phyloP scores from a whole-genome alignment of 805 yeast genomes.

The Ogataea sp. region DNA sequence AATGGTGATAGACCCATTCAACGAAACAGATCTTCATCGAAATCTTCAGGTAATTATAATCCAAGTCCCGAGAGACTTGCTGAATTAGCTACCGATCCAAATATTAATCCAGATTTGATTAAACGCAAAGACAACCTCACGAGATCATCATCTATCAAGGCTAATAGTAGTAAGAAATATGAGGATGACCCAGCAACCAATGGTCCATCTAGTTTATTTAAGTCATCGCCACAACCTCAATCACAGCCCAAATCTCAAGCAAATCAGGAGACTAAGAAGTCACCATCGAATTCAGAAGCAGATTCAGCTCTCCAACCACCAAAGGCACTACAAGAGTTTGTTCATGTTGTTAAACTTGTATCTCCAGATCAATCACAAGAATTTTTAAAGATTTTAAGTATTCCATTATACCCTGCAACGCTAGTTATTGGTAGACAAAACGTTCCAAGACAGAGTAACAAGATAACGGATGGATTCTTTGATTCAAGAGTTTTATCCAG shows the following conservation, averaged over 20 bases:
- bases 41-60: constrained; percentile 23
- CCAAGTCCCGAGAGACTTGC: constrained; percentile 15
- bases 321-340: constrained; percentile 24
- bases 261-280: too few relatives aligned
- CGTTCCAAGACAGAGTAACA: constrained; percentile 49
- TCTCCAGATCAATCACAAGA: constrained; percentile 81
- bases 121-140: background rate
- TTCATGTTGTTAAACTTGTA: constrained; percentile 59
- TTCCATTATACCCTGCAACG: constrained; percentile 78
- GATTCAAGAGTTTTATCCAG: constrained; percentile 90
- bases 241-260: background rate
- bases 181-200: background rate
- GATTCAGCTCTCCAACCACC: too few relatives aligned
- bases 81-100: constrained; percentile 6
- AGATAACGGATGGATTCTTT: constrained; percentile 80
- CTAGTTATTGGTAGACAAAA: constrained; percentile 87
- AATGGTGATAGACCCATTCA: background rate
- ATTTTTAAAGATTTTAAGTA: constrained; percentile 57
- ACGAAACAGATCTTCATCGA: constrained; percentile 25
- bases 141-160: too few relatives aligned
- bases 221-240: background rate
- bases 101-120: background rate
- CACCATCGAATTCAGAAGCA: too few relatives aligned
- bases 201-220: constrained; percentile 1
- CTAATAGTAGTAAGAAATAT: background rate